These are phyloP conservation scores for Mycena belliarum DNA, from an alignment of 768 basidiomycete genomes.

Conservation along the genomic window DNA sequence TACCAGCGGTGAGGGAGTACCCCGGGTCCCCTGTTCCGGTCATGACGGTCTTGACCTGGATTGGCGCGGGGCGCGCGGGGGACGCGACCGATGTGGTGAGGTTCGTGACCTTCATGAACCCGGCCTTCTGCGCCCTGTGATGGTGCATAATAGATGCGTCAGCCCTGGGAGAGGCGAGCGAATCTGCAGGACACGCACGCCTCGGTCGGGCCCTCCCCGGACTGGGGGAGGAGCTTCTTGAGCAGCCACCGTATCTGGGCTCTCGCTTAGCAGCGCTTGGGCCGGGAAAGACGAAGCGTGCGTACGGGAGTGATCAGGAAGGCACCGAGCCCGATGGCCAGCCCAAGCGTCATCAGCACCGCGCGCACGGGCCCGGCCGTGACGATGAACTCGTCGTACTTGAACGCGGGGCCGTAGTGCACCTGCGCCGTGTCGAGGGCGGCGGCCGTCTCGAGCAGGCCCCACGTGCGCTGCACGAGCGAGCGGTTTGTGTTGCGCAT, in stretches of 20 bases:
- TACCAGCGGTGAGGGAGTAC: slow-evolving; percentile 43
- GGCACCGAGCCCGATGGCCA: slow-evolving; percentile 35
- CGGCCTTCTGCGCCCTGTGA: slow-evolving; percentile 56
- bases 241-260: slow-evolving; percentile 57
- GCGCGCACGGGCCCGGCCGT: slow-evolving; percentile 42
- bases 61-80: slow-evolving; percentile 31
- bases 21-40: slow-evolving; percentile 78
- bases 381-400: slow-evolving; percentile 71
- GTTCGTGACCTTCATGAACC: slow-evolving; percentile 66
- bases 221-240: slow-evolving; percentile 48
- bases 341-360: slow-evolving; percentile 36
- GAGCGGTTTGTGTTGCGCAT: slow-evolving; percentile 44
- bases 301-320: slow-evolving; percentile 44
- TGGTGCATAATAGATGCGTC: too few relatives aligned
- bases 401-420: slow-evolving; percentile 70
- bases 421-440: slow-evolving; percentile 25
- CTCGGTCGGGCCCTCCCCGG: slow-evolving; percentile 66
- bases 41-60: slow-evolving; percentile 61
- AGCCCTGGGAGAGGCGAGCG: neutral
- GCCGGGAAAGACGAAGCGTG: neutral
- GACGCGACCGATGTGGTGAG: slow-evolving; percentile 61
- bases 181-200: slow-evolving; percentile 45
- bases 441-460: slow-evolving; percentile 40
- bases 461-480: slow-evolving; percentile 49
- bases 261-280: neutral